Percentiles rank a stretch among this genome's conserved stretches.
Evolutionary conservation across 441 rosid species (phyloP).

Genomic region (Codiaeum variegatum): DNA sequence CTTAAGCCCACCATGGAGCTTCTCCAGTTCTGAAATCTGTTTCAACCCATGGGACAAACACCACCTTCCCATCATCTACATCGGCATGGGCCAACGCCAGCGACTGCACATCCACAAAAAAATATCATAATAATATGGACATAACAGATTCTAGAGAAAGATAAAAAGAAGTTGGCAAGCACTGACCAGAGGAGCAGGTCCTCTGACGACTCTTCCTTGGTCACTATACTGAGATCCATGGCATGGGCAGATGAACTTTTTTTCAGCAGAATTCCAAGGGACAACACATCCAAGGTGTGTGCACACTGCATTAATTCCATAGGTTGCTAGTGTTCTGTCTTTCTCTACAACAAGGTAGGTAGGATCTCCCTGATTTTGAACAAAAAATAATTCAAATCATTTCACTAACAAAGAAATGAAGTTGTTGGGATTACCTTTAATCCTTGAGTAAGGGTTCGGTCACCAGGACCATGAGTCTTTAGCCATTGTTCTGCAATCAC

Average conservation of each 20-base stretch:
- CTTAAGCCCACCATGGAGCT: constrained; percentile 84
- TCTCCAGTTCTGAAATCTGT: constrained; percentile 97
- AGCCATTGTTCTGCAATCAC: constrained; percentile 66
- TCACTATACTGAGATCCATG: constrained; percentile 95
- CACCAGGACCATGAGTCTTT: constrained; percentile 79
- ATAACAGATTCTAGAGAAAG: background rate
- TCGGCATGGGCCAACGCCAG: constrained; percentile 88
- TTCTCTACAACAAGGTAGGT: constrained; percentile 96
- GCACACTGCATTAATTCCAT: constrained; percentile 84
- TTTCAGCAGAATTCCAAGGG: constrained; percentile 84
- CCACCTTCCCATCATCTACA: constrained; percentile 72
- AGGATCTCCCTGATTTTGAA: constrained; percentile 80
- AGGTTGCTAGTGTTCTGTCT: constrained; percentile 78
- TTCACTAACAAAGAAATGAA: no score
- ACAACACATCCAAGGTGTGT: constrained; percentile 98
- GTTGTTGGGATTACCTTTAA: constrained; percentile 53
- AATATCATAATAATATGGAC: background rate
- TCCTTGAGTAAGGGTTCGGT: constrained; percentile 84
- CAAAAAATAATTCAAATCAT: constrained; percentile 1
- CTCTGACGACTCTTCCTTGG: constrained; percentile 94
- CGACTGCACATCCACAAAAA: constrained; percentile 39
- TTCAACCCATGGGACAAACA: constrained; percentile 87
- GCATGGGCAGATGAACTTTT: constrained; percentile 96
- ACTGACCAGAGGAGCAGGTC: constrained; percentile 95
- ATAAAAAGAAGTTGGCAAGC: background rate